Base-by-base conservation (phyloP, 2,329 filamentous ascomycete species). In the Coniochaeta sp. region DNA sequence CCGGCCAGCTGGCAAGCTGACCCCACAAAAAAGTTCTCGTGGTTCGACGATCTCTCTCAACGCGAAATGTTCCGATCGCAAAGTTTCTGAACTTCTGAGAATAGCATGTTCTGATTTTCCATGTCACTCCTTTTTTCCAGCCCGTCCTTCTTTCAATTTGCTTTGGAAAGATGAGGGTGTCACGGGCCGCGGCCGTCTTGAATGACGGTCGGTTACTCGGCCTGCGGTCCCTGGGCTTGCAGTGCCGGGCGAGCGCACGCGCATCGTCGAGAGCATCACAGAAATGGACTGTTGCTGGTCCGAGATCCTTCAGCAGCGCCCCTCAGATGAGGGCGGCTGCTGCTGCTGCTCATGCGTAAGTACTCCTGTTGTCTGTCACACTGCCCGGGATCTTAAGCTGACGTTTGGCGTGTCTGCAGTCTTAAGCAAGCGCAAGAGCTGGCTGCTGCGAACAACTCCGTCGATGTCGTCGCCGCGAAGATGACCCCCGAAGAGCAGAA, bases 401-500 rank as follows among this genome's bases (percentile, higher is more conserved):
- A 51, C 50, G 14, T 31, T 13, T 12, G 5, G 8, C 52, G 28
- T 9, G 1, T 3, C 2, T 22, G 52, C 52, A 74, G 71, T 28
- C 65, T 82, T 56, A 75, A 72, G 59, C 76, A 79, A 56, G 76
- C 78, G 7, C 76, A 81, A 58, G 74, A 81, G 49, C 75, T 78
- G 52, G 71, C 76, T 32, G 67, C 71, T 5, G 69, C 70, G 18
- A 69, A 69, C 56, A 71, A 82, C 56, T 80, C 78, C 4, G 71
- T 76, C 59, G 79, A 82, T 58, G 73, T 73, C 53, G 77, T 95
- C 56, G 85, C 91, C 50, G 83, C 87, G 60, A 91, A 91, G 65
- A 85, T 96, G 69, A 82, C 85, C 60, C 83, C 89, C 28, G 81
- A 85, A 55, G 94, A 99, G 72, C 84, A 82, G 53, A 78, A 83